phyloP scores from a whole-genome alignment of 208 protist genomes.

The Kentomonas sorsogonicus region DNA sequence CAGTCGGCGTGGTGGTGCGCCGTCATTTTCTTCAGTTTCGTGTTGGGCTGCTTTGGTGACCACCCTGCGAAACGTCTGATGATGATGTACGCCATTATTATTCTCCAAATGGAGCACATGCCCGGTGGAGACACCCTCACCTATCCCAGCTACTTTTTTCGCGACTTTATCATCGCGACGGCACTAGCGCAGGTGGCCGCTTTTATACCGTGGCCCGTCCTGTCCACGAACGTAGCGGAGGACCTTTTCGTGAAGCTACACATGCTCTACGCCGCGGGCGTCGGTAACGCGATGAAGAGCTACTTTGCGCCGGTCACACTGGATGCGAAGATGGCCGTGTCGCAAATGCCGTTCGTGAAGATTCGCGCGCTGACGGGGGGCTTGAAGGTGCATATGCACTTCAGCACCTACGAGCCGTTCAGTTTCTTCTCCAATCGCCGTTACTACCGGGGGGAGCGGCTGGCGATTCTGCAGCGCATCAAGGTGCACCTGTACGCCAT shows the following conservation, averaged over 20 bases:
- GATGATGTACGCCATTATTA: slow-evolving; percentile 48
- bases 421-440: slow-evolving; percentile 47
- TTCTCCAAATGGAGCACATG: slow-evolving; percentile 56
- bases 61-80: slow-evolving; percentile 35
- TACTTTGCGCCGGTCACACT: slow-evolving; percentile 49
- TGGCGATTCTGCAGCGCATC: slow-evolving; percentile 26
- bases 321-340: slow-evolving; percentile 34
- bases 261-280: slow-evolving; percentile 37
- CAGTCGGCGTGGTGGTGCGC: slow-evolving; percentile 55
- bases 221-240: slow-evolving; percentile 25
- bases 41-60: slow-evolving; percentile 42
- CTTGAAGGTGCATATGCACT: slow-evolving; percentile 20
- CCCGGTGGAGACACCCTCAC: slow-evolving; percentile 17
- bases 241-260: slow-evolving; percentile 31
- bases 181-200: slow-evolving; percentile 25
- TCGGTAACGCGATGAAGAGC: slow-evolving; percentile 52
- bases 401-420: slow-evolving; percentile 31
- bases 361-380: slow-evolving; percentile 21
- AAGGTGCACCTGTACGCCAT: slow-evolving; percentile 37
- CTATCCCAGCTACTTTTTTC: slow-evolving; percentile 25
- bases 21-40: slow-evolving; percentile 33
- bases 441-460: slow-evolving; percentile 29
- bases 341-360: slow-evolving; percentile 39
- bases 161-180: slow-evolving; percentile 42
- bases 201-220: slow-evolving; percentile 43